phyloP scores from a whole-genome alignment of 2,329 filamentous ascomycete species.

The Gnomoniopsis smithogilvyi region DNA sequence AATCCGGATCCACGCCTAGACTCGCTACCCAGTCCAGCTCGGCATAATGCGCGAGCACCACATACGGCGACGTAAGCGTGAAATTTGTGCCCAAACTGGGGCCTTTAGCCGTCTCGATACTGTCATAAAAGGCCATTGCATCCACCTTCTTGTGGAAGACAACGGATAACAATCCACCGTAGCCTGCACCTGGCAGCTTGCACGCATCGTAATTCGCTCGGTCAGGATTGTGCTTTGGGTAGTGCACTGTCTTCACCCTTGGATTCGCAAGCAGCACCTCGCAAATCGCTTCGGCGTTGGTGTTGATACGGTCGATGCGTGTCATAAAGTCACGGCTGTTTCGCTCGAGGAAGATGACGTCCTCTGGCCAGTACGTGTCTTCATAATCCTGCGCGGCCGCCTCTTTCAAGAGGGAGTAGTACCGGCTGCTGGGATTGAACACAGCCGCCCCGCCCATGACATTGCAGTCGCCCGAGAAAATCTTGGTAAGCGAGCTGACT shows the following conservation, averaged over 20 bases:
- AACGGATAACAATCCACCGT: conserved; percentile 84
- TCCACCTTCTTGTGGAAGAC: conserved; percentile 70
- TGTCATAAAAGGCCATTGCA: conserved; percentile 80
- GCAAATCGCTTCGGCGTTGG: conserved; percentile 80
- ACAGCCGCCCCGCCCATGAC: conserved; percentile 88
- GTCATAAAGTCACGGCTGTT: conserved; percentile 90
- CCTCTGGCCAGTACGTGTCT: conserved; percentile 92
- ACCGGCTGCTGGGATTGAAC: conserved; percentile 62
- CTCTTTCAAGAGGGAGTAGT: conserved; percentile 67
- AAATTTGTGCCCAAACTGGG: conserved; percentile 97
- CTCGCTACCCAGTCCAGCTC: conserved; percentile 88
- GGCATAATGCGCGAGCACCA: conserved; percentile 83
- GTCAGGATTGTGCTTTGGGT: conserved; percentile 76
- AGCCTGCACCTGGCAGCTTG: conserved; percentile 71
- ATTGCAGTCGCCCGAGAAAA: conserved; percentile 96
- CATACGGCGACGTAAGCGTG: conserved; percentile 87
- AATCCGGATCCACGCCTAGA: conserved; percentile 75
- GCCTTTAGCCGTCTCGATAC: conserved; percentile 83
- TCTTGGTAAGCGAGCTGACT: conserved; percentile 92
- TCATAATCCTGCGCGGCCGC: conserved; percentile 68
- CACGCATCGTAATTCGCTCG: conserved; percentile 74
- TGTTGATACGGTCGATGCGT: conserved; percentile 80
- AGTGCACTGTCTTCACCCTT: conserved; percentile 75
- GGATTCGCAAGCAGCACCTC: conserved; percentile 61
- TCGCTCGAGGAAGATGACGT: conserved; percentile 89